Conservation (phyloP, 192 early-diverging fungal genomes). For the Piromyces finnis region DNA sequence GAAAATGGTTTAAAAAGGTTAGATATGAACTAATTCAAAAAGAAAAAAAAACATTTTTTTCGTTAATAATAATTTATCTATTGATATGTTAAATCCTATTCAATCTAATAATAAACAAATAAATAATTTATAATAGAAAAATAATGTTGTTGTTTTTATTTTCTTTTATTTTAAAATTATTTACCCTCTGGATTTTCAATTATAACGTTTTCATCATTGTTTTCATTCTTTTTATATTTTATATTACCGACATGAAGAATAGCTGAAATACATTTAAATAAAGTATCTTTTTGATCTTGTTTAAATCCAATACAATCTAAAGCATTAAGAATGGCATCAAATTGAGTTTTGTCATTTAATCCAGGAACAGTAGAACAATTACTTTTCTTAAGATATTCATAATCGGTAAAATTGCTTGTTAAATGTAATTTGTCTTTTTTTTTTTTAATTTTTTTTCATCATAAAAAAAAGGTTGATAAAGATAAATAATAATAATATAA, state of each 20-base stretch:
- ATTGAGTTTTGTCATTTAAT: background rate
- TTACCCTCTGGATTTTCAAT: background rate
- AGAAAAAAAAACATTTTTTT: too few relatives aligned
- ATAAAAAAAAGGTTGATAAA: too few relatives aligned
- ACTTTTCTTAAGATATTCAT: background rate
- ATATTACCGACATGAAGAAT: background rate
- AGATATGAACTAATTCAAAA: too few relatives aligned
- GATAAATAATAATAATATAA: too few relatives aligned
- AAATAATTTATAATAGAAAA: too few relatives aligned
- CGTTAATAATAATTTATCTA: too few relatives aligned
- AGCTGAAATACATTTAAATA: conserved; percentile 32
- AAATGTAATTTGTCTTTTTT: background rate
- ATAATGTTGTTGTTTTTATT: too few relatives aligned
- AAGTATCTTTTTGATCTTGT: conserved; percentile 91
- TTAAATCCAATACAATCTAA: conserved; percentile 69
- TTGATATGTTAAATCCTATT: too few relatives aligned
- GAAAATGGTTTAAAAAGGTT: too few relatives aligned
- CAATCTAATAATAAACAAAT: too few relatives aligned
- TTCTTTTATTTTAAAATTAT: too few relatives aligned
- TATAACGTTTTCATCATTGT: background rate
- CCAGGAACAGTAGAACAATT: background rate
- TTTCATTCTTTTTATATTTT: background rate
- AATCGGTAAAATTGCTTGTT: background rate
- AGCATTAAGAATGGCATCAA: background rate
- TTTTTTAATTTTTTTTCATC: too few relatives aligned